Base-by-base conservation (phyloP, 148 eudicot species). In the Rhododendron ovatum region DNA sequence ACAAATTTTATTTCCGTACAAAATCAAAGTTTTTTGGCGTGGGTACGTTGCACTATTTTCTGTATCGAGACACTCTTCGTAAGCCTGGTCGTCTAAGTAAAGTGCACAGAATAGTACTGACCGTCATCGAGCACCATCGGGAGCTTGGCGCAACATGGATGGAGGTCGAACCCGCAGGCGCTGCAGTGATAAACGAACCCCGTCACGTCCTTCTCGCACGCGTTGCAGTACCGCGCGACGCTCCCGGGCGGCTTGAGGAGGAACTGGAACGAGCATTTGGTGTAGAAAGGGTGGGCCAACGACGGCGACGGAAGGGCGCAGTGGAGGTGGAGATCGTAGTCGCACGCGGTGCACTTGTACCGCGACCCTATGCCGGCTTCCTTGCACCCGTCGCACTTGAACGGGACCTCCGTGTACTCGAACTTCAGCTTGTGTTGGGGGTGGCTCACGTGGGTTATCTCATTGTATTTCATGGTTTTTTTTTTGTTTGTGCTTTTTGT, bases 351-450 rank as follows among this genome's bases (percentile, higher is more conserved):
- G 87, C 99, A 96, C 84, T 86, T 91, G 89, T 95, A 96, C 37
- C 90, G 86, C 12, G 95, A 92, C 14, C 98, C 99, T 24, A 96
- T 93, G 6, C 99, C 98, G 5, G 89, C 93, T 61, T 96, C 98
- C 65, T 92, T 94, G 92, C 98, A 96, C 9, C 99, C 98, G 78
- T 96, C 98, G 86, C 99, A 96, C 86, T 93, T 94, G 91, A 95
- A 96, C 0, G 98, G 98, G 7, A 88, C 84, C 37, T 95, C 92
- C 13, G 94, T 74, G 87, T 92, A 90, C n/a, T 94, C 94, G 26
- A 89, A 86, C 87, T 91, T 92, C 75, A 96, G 98, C 88, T 85
- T 92, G 94, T 96, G 99, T 84, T 95, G 89, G 10, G 95, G 98
- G 92, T 96, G 99, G 89, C 95, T 89, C 65, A 89, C 88, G 86